Conservation (phyloP, 2,329 filamentous ascomycete genomes). For the Colletotrichum orchidophilum region DNA sequence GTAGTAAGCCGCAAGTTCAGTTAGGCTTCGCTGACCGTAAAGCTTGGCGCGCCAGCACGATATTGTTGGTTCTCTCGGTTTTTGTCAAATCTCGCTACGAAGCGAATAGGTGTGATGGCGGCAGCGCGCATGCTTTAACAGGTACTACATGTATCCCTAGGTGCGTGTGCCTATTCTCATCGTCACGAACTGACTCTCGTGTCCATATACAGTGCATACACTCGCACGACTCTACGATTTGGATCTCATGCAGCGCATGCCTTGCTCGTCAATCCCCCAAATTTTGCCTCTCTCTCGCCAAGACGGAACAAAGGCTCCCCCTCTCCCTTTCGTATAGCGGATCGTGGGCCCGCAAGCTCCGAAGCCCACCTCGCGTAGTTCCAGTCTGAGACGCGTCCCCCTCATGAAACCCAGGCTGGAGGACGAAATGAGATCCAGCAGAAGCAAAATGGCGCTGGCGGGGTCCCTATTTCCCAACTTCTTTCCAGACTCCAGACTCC, state of each 20-base stretch:
- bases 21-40: neutral
- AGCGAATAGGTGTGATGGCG: neutral
- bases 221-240: neutral
- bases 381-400: neutral
- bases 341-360: neutral
- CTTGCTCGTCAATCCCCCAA: neutral
- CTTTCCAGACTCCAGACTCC: no score
- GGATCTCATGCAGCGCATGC: neutral
- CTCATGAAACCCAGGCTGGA: neutral
- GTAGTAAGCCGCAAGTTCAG: neutral
- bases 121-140: neutral
- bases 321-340: neutral
- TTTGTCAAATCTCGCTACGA: neutral
- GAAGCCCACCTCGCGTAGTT: neutral
- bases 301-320: conserved; percentile 1
- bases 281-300: conserved; percentile 36
- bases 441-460: neutral
- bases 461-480: neutral
- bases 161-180: neutral
- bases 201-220: neutral
- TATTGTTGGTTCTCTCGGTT: neutral
- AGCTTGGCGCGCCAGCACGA: neutral
- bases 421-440: neutral
- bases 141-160: neutral
- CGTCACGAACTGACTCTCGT: neutral